Base-by-base conservation (phyloP, 1,284 basidiomycete species). In the Singerocomus inundabilis region DNA sequence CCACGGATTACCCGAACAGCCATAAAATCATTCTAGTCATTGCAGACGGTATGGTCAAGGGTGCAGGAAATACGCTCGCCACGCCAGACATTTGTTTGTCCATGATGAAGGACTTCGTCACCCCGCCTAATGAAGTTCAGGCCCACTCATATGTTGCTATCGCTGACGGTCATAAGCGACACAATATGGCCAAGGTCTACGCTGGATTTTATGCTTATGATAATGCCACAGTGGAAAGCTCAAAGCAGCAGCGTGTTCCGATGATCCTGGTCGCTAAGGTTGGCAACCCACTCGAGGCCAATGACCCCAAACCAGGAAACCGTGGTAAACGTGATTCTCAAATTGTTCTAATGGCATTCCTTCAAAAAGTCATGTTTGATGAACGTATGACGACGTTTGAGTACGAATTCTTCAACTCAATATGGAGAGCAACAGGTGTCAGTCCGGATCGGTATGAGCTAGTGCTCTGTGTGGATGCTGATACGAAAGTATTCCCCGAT, bases 381-480 rank as follows among this genome's bases (percentile, higher is more conserved):
- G 96, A 99, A 74, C 85, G 94, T 48, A 99, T 99, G 96, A 95
- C 93, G 53, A 97, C 96, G 37, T 91, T 99, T 68, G 96, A 99
- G 73, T 99, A 97, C 70, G 97, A 99, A 72, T 94, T 99, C 67
- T 99, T 99, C 85, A 97, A 98, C 70, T 89, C 93, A 52, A 79
- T 97, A 29, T 98, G 96, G 88, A 79, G 93, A 51, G 87, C 89
- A 39, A 96, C 95, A 53, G 97, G 96, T 43, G 85, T 98, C 54
- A 93, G 93, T 60, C 95, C 96, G 7, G 97, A 99, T 77, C 88
- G 89, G 56, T 99, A 97, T 69, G 96, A 99, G 72, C 78, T 96
- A 43, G 91, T 93, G 57, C 79, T 99, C 39, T 98, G 96, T 76
- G 96, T 99, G 65, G 96, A 99, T 77, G 97, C 97, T 48, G 97